These are phyloP conservation scores for Afroboletus lepidellus DNA, from an alignment of 1,284 basidiomycete species.

Conservation along the genomic window DNA sequence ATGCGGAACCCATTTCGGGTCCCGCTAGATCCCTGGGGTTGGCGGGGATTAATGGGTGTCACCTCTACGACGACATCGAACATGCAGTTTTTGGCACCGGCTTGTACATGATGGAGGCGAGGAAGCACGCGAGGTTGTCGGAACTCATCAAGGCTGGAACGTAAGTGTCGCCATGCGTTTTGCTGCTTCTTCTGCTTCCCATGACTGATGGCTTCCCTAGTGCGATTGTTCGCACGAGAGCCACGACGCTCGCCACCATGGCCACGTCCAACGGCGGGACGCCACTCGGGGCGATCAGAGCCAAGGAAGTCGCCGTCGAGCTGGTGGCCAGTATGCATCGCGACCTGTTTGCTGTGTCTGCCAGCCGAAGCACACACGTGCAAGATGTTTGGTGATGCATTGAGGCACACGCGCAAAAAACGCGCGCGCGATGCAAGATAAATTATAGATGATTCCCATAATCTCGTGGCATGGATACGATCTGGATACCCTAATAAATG, in stretches of 20 bases:
- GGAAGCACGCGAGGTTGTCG: conserved; percentile 40
- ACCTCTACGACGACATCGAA: conserved; percentile 20
- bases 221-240: conserved; percentile 31
- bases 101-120: conserved; percentile 47
- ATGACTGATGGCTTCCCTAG: conserved; percentile 16
- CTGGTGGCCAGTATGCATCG: conserved; percentile 13
- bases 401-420: not conserved
- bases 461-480: not conserved
- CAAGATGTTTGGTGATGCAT: conserved; percentile 7
- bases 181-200: conserved; percentile 4
- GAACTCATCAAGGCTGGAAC: conserved; percentile 48
- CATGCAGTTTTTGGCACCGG: conserved; percentile 38
- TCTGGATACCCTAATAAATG: conserved; percentile 11
- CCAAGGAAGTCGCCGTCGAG: conserved; percentile 26
- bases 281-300: conserved; percentile 24
- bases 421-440: not conserved
- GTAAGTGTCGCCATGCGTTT: conserved; percentile 29
- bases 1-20: conserved; percentile 25
- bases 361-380: not conserved
- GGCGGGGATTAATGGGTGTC: conserved; percentile 19
- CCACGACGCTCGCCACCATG: conserved; percentile 28
- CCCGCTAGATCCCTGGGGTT: conserved; percentile 3
- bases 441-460: conserved; percentile 9
- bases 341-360: conserved; percentile 2
- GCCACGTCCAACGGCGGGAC: conserved; percentile 20